These are phyloP conservation scores for Solanum piurae DNA, from an alignment of 257 asterid genomes.

Conservation along the genomic window DNA sequence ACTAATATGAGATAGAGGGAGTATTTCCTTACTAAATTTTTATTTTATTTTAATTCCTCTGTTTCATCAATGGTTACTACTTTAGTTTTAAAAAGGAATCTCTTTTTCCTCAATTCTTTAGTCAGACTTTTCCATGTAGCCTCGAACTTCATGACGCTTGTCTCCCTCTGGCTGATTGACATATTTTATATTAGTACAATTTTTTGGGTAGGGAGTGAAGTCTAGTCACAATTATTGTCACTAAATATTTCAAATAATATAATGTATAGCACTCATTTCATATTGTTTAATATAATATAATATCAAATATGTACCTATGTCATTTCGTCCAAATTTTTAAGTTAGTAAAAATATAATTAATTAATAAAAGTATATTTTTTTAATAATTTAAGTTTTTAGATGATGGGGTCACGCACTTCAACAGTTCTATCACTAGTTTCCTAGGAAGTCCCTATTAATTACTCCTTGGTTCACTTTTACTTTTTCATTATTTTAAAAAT, in stretches of 20 bases:
- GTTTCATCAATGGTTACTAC: background rate
- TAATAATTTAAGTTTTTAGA: no score
- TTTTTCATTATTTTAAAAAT: no score
- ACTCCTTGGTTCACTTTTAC: background rate
- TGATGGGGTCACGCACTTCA: accelerated
- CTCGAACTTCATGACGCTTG: constrained; percentile 24
- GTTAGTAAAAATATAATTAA: background rate
- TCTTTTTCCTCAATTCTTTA: constrained; percentile 7
- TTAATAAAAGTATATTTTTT: no score
- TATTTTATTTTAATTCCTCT: background rate
- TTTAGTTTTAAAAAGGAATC: background rate
- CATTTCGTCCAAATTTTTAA: background rate
- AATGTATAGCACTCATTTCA: background rate
- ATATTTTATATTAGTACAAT: background rate
- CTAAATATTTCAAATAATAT: background rate
- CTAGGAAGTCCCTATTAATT: background rate
- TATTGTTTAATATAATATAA: background rate
- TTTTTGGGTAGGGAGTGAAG: background rate
- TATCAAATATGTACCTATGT: background rate
- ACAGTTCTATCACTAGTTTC: background rate
- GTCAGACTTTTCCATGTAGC: constrained; percentile 39
- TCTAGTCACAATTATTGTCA: background rate
- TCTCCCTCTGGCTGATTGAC: background rate
- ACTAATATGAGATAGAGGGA: background rate
- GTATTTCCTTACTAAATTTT: background rate